These are phyloP conservation scores for Neopestalotiopsis clavispora DNA, from an alignment of 2,329 filamentous ascomycete genomes.

Conservation along the genomic window DNA sequence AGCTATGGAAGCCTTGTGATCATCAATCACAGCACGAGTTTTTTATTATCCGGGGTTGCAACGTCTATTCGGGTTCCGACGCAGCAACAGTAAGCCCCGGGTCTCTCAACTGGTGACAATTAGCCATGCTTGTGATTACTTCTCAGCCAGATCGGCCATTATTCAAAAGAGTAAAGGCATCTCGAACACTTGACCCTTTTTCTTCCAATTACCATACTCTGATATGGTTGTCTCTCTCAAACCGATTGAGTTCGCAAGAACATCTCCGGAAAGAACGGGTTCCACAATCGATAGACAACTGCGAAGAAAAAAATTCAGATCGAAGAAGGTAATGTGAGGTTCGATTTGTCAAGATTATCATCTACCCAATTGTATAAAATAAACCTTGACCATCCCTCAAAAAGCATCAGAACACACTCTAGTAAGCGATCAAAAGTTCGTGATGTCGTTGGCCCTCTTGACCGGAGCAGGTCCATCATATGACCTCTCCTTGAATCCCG, in stretches of 20 bases:
- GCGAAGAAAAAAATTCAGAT: background rate
- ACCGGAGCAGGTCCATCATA: too few species aligned
- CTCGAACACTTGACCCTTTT: background rate
- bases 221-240: too few species aligned
- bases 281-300: background rate
- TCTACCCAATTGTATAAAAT: background rate
- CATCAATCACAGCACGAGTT: background rate
- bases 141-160: background rate
- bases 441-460: background rate
- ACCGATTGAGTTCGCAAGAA: too few species aligned
- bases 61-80: background rate
- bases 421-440: slow-evolving; percentile 14
- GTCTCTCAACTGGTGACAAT: background rate
- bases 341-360: background rate
- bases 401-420: slow-evolving; percentile 20
- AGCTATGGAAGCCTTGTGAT: background rate
- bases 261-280: too few species aligned
- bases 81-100: background rate
- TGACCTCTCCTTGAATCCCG: background rate
- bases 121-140: background rate
- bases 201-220: too few species aligned
- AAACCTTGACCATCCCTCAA: background rate
- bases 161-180: background rate
- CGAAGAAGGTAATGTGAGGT: background rate
- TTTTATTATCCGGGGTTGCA: background rate